Base-by-base conservation (phyloP, 2,329 filamentous ascomycete species). In the Lachnum nothofagi region DNA sequence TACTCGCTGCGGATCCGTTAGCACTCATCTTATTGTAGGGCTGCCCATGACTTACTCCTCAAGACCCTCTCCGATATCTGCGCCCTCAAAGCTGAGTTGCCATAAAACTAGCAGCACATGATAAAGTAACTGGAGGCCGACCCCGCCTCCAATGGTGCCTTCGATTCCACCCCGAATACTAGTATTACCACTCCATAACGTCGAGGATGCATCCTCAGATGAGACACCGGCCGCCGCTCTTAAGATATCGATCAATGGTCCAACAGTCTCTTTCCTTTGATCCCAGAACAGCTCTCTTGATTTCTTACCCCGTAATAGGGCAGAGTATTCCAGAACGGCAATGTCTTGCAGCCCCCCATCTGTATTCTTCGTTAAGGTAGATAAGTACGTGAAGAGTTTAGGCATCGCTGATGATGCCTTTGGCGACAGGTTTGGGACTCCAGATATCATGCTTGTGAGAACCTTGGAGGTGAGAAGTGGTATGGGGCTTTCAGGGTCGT, bases 61-160 rank as follows among this genome's bases (percentile, higher is more conserved):
- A 49, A 98, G 75, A 35, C 91, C 90, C 52, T 84, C 78, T 31
- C 81, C 81, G 62, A 85, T 75, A 2, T 75, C 70, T 51, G 85
- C 83, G 10, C 89, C 88, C 66, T 97, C 93, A 59, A 98, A 98
- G 65, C 90, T 95, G 59, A 98, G 76, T 73, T 97, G 91, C 93
- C 93, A 98, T 50, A 98, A 73, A 10, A 95, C 91, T 43, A 98
- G 77, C 19, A 98, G 78, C 14, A 96, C 87, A 63, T 96, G 89
- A 67, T 98, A 98, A 34, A 98, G 78, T 34, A 97, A 78, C 68
- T 98, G 93, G 34, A 98, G 74, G 2, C 90, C 89, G 51, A 98
- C 88, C 7, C 90, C 90, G 42, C 90, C 89, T 49, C 90, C 85
- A 24, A 86, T 64, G 3, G 73, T 72, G 4, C 77, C 77, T 56